A percentile compares a stretch with the other conserved stretches of the same genome.
These are phyloP conservation scores for Elsinoe batatas DNA, from an alignment of 2,329 filamentous ascomycete species.

Conservation along the genomic window DNA sequence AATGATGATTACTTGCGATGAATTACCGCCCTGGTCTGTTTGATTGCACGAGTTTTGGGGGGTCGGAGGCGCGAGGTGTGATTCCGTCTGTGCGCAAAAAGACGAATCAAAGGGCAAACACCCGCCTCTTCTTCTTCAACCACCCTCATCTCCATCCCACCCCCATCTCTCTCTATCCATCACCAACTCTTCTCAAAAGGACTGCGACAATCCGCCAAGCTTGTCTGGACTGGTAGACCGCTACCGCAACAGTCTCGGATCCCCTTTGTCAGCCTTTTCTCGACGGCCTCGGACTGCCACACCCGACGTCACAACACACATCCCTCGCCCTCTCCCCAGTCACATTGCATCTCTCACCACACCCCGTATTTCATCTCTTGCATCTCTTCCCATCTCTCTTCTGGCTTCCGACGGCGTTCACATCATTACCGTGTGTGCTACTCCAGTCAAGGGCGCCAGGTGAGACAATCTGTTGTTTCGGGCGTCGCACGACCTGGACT, in stretches of 20 bases:
- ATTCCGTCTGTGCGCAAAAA: neutral
- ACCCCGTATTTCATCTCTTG: neutral
- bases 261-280: constrained; percentile 5
- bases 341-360: constrained; percentile 3
- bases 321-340: neutral
- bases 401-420: neutral
- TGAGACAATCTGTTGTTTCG: constrained; percentile 13
- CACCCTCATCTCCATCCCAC: constrained; percentile 12
- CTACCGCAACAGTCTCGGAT: constrained; percentile 8
- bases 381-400: constrained; percentile 5
- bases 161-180: constrained; percentile 2
- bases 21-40: neutral
- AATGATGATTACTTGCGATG: neutral
- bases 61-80: neutral
- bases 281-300: neutral
- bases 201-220: constrained; percentile 3
- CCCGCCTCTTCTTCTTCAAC: constrained; percentile 9
- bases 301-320: constrained; percentile 7
- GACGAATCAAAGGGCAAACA: neutral
- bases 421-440: constrained; percentile 11
- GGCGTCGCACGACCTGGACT: constrained; percentile 3
- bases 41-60: constrained; percentile 7
- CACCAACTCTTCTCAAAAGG: neutral
- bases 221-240: constrained; percentile 8
- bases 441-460: constrained; percentile 11